Evolutionary conservation across 495 filamentous ascomycete species (phyloP), one percentile per base, ranked within the genome.

Genomic region (Pyronema domesticum): DNA sequence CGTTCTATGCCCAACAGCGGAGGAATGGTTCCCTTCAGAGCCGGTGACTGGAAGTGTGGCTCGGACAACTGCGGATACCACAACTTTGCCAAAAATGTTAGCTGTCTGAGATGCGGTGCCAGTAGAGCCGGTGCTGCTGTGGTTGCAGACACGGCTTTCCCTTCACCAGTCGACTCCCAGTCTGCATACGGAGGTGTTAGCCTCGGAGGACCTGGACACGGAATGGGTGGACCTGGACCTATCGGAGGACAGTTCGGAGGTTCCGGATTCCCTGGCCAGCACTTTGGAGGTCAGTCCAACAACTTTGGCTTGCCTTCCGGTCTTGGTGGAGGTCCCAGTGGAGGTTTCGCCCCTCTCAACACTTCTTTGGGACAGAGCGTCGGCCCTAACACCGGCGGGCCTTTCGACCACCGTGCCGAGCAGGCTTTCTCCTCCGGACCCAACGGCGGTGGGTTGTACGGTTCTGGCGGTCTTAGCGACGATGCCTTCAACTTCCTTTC

Each of bases 1-100:
- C 60, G 63, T 15, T 52, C 63, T 44, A 65, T 66, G 62, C 59
- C 63, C n/a, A 65, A 58, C 50, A 62, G 62, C 40, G 75, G 76
- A 52, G 89, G 89, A 49, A 83, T 89, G 55, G 89, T 96, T 54
- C 91, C 91, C 17, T 98, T 96, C 80, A 82, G 91, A 57, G 91
- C 91, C 43, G 91, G 91, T 59, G 91, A 98, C 67, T 98, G 91
- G 91, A 95, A 95, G 66, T 98, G 91, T 67, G 91, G 91, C 45
- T 89, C 87, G 37, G 89, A 95, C 64, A 87, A 87, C n/a, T 98
- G 91, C 67, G 86, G 85, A 35, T 98, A 98, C 63, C 91, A 98
- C 70, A 98, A 98, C 69, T 98, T 98, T 64, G 91, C 91, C 44
- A 98, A 98, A 76, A 98, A 98, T 65, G 89, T 95, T 58, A 91